Base-by-base conservation (phyloP, 768 basidiomycete genomes). In the Tricholoma terreum region DNA sequence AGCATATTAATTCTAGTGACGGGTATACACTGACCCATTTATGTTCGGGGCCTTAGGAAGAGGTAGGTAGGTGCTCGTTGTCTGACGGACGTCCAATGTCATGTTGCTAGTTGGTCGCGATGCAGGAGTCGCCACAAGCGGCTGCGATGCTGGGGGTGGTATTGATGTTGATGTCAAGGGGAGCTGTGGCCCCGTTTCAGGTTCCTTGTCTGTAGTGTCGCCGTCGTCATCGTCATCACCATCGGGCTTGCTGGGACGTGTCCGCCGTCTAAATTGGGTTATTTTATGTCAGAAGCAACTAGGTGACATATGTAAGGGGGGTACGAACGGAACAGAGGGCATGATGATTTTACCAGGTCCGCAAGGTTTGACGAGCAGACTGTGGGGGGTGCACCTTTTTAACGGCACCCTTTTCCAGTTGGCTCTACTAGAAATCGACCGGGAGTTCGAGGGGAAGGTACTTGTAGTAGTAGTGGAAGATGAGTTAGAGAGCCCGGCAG, bases 271-370 rank as follows among this genome's bases (percentile, higher is more conserved):
- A 31, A 4, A 31, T 17, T n/a, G 1, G 15, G 30, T n/a, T 2
- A 49, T 4, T 6, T 17, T 10, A 48, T 7, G 34, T 48, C n/a
- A 31, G 15, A 15, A 8, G n/a, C 46, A 49, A n/a, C 30, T 31
- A 11, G 24, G 8, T 24, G 84, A 86, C 57, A 92, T 98, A 6
- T 94, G 95, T 71, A 96, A 94, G 78, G 94, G 96, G 67, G 94
- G 94, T 61, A 97, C 94, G 15, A 92, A 95, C 67, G 77, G 94
- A 59, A 92, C 91, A 10, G 86, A 85, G 61, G 93, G 95, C 6
- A 92, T 87, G 73, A 92, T 92, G 90, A 82, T 80, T 6, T 77
- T 93, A 3, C 46, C 27, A 49, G 46, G 46, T 49, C 46, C 46
- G 30, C 46, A 49, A 17, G 46, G 27, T n/a, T 21, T 49, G n/a